These are phyloP conservation scores for Solanum verrucosum DNA, from an alignment of 257 asterid genomes.

Conservation along the genomic window DNA sequence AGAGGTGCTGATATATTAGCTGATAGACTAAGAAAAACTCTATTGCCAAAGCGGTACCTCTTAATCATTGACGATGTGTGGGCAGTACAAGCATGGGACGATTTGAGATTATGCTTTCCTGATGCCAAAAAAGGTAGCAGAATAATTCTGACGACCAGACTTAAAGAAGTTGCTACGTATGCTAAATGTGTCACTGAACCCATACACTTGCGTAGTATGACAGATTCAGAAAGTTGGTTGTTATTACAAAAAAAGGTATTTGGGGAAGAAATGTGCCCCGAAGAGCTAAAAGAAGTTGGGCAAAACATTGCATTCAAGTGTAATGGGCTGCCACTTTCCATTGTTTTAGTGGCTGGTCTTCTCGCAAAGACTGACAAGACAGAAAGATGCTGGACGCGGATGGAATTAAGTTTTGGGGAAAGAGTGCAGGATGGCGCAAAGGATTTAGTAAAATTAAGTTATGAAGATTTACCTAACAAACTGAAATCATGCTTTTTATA, in stretches of 20 bases:
- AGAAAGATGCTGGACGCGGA: not conserved
- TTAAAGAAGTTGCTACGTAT: not conserved
- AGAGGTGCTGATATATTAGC: not conserved
- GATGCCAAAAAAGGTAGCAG: not conserved
- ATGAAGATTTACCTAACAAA: constrained; percentile 16
- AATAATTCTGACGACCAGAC: constrained; percentile 7
- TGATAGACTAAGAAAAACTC: not conserved
- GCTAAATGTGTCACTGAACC: not conserved
- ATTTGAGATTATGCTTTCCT: not conserved
- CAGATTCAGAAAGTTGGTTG: not conserved
- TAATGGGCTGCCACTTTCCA: not conserved
- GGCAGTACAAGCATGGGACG: not conserved
- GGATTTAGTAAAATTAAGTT: constrained; percentile 6
- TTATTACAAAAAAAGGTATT: not conserved
- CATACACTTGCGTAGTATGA: not conserved
- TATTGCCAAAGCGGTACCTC: not conserved
- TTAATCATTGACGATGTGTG: constrained; percentile 13
- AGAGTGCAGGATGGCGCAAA: not conserved
- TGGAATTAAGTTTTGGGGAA: not conserved
- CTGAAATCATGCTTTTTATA: constrained; percentile 4
- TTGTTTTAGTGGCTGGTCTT: not conserved
- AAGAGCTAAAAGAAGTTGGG: not conserved
- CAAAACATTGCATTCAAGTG: not conserved
- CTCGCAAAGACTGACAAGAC: not conserved
- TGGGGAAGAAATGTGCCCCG: not conserved